phyloP scores from a whole-genome alignment of 2,329 filamentous ascomycete genomes.

The Sporothrix pallida region DNA sequence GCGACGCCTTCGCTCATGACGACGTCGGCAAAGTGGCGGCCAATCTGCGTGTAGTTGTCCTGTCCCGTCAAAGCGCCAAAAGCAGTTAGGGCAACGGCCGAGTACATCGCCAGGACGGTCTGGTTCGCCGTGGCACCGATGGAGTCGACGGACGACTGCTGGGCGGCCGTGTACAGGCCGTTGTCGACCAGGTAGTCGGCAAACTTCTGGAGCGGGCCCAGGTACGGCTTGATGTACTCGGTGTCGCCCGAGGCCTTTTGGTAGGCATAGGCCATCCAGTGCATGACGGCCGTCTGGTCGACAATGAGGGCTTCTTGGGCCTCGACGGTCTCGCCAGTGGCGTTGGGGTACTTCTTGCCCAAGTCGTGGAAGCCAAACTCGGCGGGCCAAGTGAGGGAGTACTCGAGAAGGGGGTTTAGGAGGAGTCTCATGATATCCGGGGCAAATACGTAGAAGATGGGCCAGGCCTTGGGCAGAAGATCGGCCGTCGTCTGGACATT shows the following conservation, averaged over 20 bases:
- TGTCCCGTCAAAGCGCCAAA: conserved; percentile 20
- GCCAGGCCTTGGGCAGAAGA: conserved; percentile 31
- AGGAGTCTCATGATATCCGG: conserved; percentile 29
- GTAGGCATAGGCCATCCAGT: conserved; percentile 32
- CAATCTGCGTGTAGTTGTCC: conserved; percentile 27
- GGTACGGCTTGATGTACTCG: conserved; percentile 29
- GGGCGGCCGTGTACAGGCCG: conserved; percentile 29
- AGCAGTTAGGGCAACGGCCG: conserved; percentile 27
- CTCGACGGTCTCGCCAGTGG: conserved; percentile 31
- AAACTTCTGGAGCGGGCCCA: conserved; percentile 9
- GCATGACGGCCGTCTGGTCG: conserved; percentile 32
- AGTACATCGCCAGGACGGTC: conserved; percentile 33
- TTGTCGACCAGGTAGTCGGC: conserved; percentile 31
- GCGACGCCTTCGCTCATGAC: conserved; percentile 23
- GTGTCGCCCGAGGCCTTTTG: conserved; percentile 29
- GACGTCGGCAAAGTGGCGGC: conserved; percentile 25
- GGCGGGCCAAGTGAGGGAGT: conserved; percentile 25
- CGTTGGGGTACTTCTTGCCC: conserved; percentile 31
- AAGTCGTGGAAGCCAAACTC: conserved; percentile 31
- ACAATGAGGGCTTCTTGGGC: conserved; percentile 29
- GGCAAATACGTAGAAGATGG: conserved; percentile 28
- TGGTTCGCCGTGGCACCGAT: conserved; percentile 30
- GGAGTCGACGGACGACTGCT: conserved; percentile 30
- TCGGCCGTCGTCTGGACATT: conserved; percentile 30
- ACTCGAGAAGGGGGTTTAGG: conserved; percentile 24